Percentiles rank a stretch among this genome's conserved stretches.
Conservation (phyloP, 176 grass and related monocot genomes). For the Raddia guianensis region DNA sequence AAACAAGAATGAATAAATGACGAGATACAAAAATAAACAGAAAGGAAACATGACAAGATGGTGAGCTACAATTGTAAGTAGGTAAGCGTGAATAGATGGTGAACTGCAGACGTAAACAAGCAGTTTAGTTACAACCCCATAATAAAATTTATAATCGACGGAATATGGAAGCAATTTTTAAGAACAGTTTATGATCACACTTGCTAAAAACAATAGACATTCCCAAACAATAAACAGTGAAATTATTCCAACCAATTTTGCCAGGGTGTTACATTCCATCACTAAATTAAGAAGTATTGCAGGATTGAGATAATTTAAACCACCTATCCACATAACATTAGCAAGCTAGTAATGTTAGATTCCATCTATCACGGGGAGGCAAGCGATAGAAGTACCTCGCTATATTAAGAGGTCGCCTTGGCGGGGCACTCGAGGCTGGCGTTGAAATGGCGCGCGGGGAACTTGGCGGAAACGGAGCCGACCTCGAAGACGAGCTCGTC, state of each 20-base stretch:
- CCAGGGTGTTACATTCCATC: too few species aligned
- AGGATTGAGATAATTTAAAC: neutral
- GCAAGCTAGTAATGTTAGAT: neutral
- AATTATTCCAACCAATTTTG: neutral
- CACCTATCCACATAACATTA: neutral
- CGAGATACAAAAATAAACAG: neutral
- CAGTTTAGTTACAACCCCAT: neutral
- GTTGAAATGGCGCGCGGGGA: constrained; percentile 58
- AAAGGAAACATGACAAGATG: neutral
- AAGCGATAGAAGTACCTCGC: constrained; percentile 6
- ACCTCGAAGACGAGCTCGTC: constrained; percentile 67
- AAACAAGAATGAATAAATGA: neutral
- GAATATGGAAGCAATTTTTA: neutral
- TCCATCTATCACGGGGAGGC: neutral
- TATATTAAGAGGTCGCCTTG: constrained; percentile 35
- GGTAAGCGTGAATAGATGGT: neutral
- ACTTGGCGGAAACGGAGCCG: constrained; percentile 57
- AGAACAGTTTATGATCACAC: neutral
- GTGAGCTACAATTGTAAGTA: neutral
- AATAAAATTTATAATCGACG: neutral
- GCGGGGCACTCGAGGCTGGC: constrained; percentile 59
- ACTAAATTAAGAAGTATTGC: too few species aligned
- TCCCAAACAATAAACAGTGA: neutral
- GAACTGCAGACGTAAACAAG: neutral
- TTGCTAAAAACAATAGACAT: neutral